Percentiles rank a stretch among this genome's conserved stretches.
Evolutionary conservation across 1,139 yeast genomes (phyloP).

Genomic region (Pichia kudriavzevii): DNA sequence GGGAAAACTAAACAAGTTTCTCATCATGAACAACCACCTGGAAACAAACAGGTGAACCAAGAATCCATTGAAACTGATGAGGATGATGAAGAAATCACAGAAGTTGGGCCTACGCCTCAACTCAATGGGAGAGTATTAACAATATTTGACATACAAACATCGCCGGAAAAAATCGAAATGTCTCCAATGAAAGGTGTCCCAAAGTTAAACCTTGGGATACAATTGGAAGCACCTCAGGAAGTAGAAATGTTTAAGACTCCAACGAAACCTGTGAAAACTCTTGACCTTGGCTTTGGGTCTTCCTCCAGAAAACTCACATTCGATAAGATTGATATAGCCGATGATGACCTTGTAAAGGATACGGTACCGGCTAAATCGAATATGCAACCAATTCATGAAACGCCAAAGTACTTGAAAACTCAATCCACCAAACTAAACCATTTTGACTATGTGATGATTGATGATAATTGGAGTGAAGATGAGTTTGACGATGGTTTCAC

Average conservation of each 20-base stretch:
- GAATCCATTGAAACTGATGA: conserved; percentile 1
- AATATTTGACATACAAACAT: conserved; percentile 43
- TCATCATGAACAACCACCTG: too few relatives aligned
- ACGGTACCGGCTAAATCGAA: conserved; percentile 1
- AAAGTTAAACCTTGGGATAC: conserved; percentile 6
- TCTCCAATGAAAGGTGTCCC: conserved; percentile 24
- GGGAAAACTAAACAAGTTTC: too few relatives aligned
- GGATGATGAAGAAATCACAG: conserved; percentile 20
- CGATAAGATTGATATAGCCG: background rate
- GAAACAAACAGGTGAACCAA: background rate
- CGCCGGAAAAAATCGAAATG: conserved; percentile 21
- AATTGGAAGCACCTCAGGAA: conserved; percentile 1
- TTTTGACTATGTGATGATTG: conserved; percentile 10
- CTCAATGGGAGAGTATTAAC: conserved; percentile 62
- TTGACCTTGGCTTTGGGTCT: conserved; percentile 1
- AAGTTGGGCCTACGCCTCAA: conserved; percentile 73
- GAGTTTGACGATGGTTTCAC: conserved; percentile 6
- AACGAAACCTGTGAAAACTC: conserved; percentile 14
- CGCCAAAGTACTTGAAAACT: conserved; percentile 16
- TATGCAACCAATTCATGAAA: conserved; percentile 9
- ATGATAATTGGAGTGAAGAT: conserved; percentile 13
- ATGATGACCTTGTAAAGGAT: too few relatives aligned
- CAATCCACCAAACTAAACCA: conserved; percentile 4
- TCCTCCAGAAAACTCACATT: conserved; percentile 7
- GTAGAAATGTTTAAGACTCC: conserved; percentile 28